Evolutionary conservation across 129 eudicot genomes (phyloP).

Genomic region (Dittrichia graveolens): DNA sequence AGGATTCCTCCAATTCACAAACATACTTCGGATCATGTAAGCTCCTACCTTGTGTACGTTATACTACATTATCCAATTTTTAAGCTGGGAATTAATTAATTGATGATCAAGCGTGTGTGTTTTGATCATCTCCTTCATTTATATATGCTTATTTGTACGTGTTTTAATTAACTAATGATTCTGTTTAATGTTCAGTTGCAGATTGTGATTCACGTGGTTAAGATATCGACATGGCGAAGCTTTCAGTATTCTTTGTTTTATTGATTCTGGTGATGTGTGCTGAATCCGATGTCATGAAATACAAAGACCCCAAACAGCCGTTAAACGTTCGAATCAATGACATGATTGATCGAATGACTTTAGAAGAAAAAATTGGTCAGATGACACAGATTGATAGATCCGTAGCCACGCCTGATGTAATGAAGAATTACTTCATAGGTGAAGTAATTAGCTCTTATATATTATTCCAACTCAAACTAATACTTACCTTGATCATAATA

Average conservation of each 20-base stretch:
- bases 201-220: not conserved
- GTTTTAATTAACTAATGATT: too few species aligned
- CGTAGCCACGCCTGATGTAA: slow-evolving; percentile 43
- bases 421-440: slow-evolving; percentile 61
- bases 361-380: slow-evolving; percentile 70
- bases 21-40: too few species aligned
- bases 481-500: too few species aligned
- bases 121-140: not conserved
- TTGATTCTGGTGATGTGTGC: slow-evolving; percentile 27
- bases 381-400: slow-evolving; percentile 65
- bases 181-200: not conserved
- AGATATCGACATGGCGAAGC: slow-evolving; percentile 22
- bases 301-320: slow-evolving; percentile 66
- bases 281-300: slow-evolving; percentile 38
- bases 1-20: not conserved
- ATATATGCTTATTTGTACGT: too few species aligned
- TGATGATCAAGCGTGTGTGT: not conserved
- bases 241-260: not conserved
- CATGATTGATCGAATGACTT: slow-evolving; percentile 54
- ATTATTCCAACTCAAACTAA: not conserved
- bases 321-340: slow-evolving; percentile 45
- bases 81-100: not conserved
- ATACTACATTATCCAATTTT: too few species aligned
- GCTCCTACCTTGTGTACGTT: too few species aligned
- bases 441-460: not conserved